Percentiles rank a stretch among this genome's conserved stretches.
Evolutionary conservation across 1,139 yeast genomes (phyloP).

Genomic region (Hyphopichia pseudoburtonii): DNA sequence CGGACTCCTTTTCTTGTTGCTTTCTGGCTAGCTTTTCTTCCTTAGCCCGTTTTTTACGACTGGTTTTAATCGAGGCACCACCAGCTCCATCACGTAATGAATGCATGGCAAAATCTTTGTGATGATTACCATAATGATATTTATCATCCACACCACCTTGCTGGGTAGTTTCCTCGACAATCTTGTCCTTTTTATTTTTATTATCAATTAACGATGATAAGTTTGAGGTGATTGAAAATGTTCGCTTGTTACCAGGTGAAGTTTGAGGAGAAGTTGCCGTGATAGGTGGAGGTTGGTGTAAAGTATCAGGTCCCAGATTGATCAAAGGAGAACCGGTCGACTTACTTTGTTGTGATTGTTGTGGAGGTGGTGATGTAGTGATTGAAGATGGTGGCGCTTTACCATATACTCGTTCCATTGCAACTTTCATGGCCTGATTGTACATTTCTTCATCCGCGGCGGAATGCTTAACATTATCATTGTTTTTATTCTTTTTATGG

Average conservation of each 20-base stretch:
- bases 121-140: constrained; percentile 39
- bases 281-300: background rate
- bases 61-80: constrained; percentile 10
- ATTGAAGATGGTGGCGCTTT: constrained; percentile 12
- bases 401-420: constrained; percentile 43
- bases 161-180: constrained; percentile 14
- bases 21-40: constrained; percentile 29
- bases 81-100: constrained; percentile 30
- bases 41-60: constrained; percentile 33
- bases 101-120: constrained; percentile 36
- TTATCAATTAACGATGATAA: constrained; percentile 4
- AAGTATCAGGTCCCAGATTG: background rate
- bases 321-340: background rate
- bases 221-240: constrained; percentile 8
- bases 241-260: constrained; percentile 7
- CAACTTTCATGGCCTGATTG: constrained; percentile 42
- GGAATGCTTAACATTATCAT: no score
- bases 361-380: background rate
- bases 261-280: constrained; percentile 4
- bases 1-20: constrained; percentile 15
- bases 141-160: constrained; percentile 33
- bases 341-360: background rate
- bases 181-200: constrained; percentile 9
- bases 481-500: constrained; percentile 2
- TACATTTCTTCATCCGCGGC: constrained; percentile 21